These are phyloP conservation scores for Vanrija pseudolonga DNA, from an alignment of 1,284 basidiomycete genomes.

Conservation along the genomic window DNA sequence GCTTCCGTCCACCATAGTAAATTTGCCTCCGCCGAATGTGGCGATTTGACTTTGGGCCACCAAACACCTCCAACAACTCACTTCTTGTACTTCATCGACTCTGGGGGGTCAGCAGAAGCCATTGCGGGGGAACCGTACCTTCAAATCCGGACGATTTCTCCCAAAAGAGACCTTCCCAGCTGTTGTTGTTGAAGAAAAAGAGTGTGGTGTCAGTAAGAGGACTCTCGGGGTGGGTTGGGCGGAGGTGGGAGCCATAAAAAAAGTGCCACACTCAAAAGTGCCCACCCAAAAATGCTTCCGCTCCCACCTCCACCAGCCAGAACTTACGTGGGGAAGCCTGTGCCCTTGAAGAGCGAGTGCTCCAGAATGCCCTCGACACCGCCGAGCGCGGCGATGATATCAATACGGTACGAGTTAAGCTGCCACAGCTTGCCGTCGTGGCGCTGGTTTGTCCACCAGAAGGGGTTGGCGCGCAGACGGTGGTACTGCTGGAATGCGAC, in stretches of 20 bases:
- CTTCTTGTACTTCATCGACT: constrained; percentile 97
- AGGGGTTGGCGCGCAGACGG: constrained; percentile 73
- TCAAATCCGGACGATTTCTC: constrained; percentile 67
- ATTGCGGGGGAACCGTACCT: too few relatives aligned
- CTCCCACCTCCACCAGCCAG: constrained; percentile 13
- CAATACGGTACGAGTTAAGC: constrained; percentile 96
- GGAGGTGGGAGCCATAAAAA: too few relatives aligned
- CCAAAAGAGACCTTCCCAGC: constrained; percentile 75
- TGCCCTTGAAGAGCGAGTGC: constrained; percentile 97
- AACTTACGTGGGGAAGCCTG: constrained; percentile 59
- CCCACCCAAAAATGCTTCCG: too few relatives aligned
- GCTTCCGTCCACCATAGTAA: too few relatives aligned
- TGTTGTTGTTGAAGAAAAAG: neutral
- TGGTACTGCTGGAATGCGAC: constrained; percentile 99
- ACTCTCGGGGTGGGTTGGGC: neutral
- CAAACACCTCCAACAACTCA: neutral
- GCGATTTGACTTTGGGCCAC: too few relatives aligned
- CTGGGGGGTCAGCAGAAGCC: too few relatives aligned
- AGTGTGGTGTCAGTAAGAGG: neutral
- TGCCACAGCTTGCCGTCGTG: constrained; percentile 99
- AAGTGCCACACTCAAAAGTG: too few relatives aligned
- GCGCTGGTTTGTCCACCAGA: constrained; percentile 97
- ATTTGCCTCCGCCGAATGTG: too few relatives aligned
- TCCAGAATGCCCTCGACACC: constrained; percentile 83
- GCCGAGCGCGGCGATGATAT: constrained; percentile 97